Base-by-base conservation (phyloP, 1,139 yeast species). In the Candida buenavistaensis region DNA sequence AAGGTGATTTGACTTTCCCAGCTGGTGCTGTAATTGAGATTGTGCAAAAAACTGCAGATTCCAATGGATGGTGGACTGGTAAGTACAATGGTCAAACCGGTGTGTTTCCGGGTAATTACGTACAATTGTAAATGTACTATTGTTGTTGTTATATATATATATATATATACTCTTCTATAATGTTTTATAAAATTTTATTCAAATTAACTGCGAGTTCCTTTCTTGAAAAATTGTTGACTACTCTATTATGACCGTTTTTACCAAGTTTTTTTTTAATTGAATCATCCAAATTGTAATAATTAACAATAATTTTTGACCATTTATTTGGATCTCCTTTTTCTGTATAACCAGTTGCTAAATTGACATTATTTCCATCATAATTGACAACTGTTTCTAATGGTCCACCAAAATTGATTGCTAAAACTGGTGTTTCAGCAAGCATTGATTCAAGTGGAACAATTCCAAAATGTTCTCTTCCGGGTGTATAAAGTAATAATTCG, bases 61-160 rank as follows among this genome's bases (percentile, higher is more conserved):
- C 81, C 36, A 88, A 88, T 51, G 97, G 96, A 3, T 92, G 98
- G 98, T 92, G 98, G 98, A 87, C 96, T 1, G 98, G 98, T n/a
- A 68, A 72, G 36, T 68, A 77, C 48, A 87, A 89, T 51, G 97
- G 97, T 8, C 82, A 73, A 43, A 80, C 82, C 37, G 98, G 98
- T 36, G 86, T 82, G 6, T 92, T 92, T 69, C 98, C 98, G 4
- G 97, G 97, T 11, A 92, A 90, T 58, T 92, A 92, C 54, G 97
- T 92, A 23, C 90, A 85, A 56, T 60, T 85, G 21, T 26, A 36
- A 22, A 17, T 12, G 11, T 31, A 24, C 17, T 17, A 17, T 17
- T 7, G 7, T 6, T 17, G 19, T 6, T 17, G 7, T 17, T 33
- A 16, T n/a, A 25, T 33, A 20, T 28, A 15, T 28, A 28, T 20